A percentile compares a stretch with the other conserved stretches of the same genome.
These are phyloP conservation scores for Halophytophthora polymorphica DNA, from an alignment of 352 stramenopile genomes.

Conservation along the genomic window DNA sequence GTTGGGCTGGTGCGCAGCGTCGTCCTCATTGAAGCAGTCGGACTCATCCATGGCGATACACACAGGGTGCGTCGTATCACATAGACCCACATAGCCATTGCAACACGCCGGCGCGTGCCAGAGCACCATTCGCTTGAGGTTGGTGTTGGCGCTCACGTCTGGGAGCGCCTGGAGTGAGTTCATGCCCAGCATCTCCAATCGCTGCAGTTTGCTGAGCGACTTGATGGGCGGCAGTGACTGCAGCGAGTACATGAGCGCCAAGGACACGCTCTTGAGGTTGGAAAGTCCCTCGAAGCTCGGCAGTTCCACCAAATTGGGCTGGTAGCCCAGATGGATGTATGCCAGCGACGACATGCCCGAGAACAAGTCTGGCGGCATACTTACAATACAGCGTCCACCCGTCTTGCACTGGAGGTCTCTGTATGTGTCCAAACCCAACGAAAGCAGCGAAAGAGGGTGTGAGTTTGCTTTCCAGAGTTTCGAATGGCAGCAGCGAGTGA, in stretches of 20 bases:
- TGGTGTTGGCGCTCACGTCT: not conserved
- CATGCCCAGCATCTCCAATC: not conserved
- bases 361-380: constrained; percentile 5
- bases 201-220: constrained; percentile 1
- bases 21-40: not conserved
- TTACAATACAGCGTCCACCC: not conserved
- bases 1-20: not conserved
- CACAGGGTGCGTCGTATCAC: not conserved
- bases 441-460: too few species aligned
- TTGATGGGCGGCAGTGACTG: not conserved
- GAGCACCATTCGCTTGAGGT: not conserved
- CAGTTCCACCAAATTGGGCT: constrained; percentile 1
- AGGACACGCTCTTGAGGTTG: constrained; percentile 5
- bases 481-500: too few species aligned
- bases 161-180: constrained; percentile 3
- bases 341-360: constrained; percentile 6
- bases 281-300: constrained; percentile 5
- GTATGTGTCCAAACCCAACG: not conserved
- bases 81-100: constrained; percentile 5
- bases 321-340: constrained; percentile 5
- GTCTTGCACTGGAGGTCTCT: not conserved
- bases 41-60: not conserved
- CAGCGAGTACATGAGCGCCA: constrained; percentile 1
- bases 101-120: constrained; percentile 1
- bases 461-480: too few species aligned